Evolutionary conservation across 257 asterid species (phyloP).

Genomic region (Ophiorrhiza pumila): DNA sequence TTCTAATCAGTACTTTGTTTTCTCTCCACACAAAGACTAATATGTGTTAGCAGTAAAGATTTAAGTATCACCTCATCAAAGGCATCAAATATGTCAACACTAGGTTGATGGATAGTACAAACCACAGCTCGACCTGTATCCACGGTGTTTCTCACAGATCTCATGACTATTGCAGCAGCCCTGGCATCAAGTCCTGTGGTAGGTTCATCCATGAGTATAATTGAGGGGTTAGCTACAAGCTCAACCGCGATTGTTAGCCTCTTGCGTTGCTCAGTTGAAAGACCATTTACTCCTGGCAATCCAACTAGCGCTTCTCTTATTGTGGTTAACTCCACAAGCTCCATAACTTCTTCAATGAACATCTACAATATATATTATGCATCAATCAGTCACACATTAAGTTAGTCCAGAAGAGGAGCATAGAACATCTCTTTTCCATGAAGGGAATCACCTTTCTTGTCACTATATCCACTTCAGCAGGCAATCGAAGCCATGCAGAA

Average conservation of each 20-base stretch:
- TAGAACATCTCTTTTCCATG: neutral
- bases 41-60: neutral
- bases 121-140: slow-evolving; percentile 87
- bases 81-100: slow-evolving; percentile 85
- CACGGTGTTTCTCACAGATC: slow-evolving; percentile 88
- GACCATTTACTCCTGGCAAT: slow-evolving; percentile 67
- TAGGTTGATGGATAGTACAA: slow-evolving; percentile 91
- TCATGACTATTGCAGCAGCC: slow-evolving; percentile 93
- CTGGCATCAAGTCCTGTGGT: slow-evolving; percentile 93
- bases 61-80: slow-evolving; percentile 62
- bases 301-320: slow-evolving; percentile 36
- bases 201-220: slow-evolving; percentile 93
- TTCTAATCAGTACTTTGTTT: neutral
- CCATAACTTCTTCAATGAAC: slow-evolving; percentile 76
- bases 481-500: slow-evolving; percentile 83
- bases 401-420: neutral
- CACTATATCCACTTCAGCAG: slow-evolving; percentile 55
- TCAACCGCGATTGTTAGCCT: slow-evolving; percentile 84
- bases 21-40: neutral
- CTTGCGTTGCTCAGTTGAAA: slow-evolving; percentile 87
- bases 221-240: slow-evolving; percentile 86
- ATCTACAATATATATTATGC: slow-evolving; percentile 37
- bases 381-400: neutral
- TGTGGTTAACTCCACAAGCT: slow-evolving; percentile 66
- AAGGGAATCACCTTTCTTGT: slow-evolving; percentile 55